phyloP scores from a whole-genome alignment of 352 stramenopile genomes.

The Pythium phragmiticola region DNA sequence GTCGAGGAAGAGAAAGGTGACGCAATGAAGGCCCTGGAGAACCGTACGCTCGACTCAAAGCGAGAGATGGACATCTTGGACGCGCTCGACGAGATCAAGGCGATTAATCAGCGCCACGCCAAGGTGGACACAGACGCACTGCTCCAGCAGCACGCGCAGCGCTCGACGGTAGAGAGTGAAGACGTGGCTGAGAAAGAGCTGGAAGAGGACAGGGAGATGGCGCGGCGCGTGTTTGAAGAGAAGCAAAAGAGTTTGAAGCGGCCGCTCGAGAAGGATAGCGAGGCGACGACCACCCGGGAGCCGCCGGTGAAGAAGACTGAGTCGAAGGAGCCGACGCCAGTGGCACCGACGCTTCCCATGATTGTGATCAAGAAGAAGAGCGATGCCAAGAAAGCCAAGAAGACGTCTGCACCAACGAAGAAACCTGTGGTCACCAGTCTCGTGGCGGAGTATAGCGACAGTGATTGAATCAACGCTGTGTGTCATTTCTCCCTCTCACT shows the following conservation, averaged over 20 bases:
- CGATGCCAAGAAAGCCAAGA: slow-evolving; percentile 26
- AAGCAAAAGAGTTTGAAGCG: slow-evolving; percentile 40
- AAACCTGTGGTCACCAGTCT: slow-evolving; percentile 47
- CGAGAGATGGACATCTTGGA: slow-evolving; percentile 99
- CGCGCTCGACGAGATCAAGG: slow-evolving; percentile 97
- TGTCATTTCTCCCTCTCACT: not conserved
- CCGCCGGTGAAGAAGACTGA: slow-evolving; percentile 23
- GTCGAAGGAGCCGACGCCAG: slow-evolving; percentile 12
- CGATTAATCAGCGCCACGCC: slow-evolving; percentile 95
- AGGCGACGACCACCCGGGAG: not conserved
- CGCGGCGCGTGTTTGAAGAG: slow-evolving; percentile 47
- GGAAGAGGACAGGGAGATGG: slow-evolving; percentile 47
- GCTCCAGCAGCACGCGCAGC: slow-evolving; percentile 46
- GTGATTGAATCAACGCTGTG: slow-evolving; percentile 25
- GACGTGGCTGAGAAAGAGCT: slow-evolving; percentile 48
- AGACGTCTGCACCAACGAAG: slow-evolving; percentile 31
- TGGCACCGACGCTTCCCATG: slow-evolving; percentile 19
- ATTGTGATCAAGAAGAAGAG: slow-evolving; percentile 34
- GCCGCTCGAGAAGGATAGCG: slow-evolving; percentile 23
- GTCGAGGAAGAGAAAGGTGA: slow-evolving; percentile 95
- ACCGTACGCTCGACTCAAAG: slow-evolving; percentile 97
- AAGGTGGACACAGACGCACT: slow-evolving; percentile 86
- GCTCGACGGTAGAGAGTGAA: slow-evolving; percentile 30
- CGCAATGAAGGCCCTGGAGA: slow-evolving; percentile 98
- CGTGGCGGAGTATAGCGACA: slow-evolving; percentile 83